A percentile compares a stretch with the other conserved stretches of the same genome.
Conservation (phyloP, 208 protist genomes). For the Tritrichomonas musculus region DNA sequence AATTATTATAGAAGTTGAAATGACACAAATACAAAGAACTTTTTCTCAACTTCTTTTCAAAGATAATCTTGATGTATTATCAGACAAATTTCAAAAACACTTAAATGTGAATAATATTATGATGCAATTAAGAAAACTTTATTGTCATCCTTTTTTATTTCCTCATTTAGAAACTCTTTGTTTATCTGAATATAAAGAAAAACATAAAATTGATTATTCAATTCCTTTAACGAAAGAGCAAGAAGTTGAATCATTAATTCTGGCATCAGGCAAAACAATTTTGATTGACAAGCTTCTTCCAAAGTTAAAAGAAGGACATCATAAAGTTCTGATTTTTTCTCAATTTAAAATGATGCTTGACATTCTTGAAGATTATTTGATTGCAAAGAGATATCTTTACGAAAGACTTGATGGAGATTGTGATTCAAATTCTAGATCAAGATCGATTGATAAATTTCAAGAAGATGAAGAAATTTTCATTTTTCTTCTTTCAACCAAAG, state of each 20-base stretch:
- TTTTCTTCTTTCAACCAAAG: conserved; percentile 64
- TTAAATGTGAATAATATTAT: conserved; percentile 42
- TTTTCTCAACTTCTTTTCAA: conserved; percentile 30
- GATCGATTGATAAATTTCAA: not conserved
- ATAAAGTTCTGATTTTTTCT: conserved; percentile 41
- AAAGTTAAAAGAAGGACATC: conserved; percentile 60
- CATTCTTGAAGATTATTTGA: not conserved
- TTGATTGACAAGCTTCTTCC: conserved; percentile 64
- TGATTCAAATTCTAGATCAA: not conserved
- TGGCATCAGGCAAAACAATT: conserved; percentile 67
- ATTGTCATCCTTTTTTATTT: conserved; percentile 88
- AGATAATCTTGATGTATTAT: conserved; percentile 48
- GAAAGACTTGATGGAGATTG: not conserved
- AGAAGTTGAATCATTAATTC: conserved; percentile 27
- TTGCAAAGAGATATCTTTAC: not conserved
- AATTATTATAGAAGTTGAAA: not conserved
- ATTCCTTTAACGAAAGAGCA: not conserved
- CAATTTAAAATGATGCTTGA: not conserved
- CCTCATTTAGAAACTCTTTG: conserved; percentile 67
- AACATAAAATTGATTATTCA: not conserved
- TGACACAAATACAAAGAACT: not conserved
- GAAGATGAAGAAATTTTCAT: conserved; percentile 47
- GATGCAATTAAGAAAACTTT: conserved; percentile 61
- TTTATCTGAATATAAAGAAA: conserved; percentile 38
- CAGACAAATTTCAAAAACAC: not conserved